Evolutionary conservation across 2,329 filamentous ascomycete species (phyloP).

Genomic region (Colletotrichum brevisporum): DNA sequence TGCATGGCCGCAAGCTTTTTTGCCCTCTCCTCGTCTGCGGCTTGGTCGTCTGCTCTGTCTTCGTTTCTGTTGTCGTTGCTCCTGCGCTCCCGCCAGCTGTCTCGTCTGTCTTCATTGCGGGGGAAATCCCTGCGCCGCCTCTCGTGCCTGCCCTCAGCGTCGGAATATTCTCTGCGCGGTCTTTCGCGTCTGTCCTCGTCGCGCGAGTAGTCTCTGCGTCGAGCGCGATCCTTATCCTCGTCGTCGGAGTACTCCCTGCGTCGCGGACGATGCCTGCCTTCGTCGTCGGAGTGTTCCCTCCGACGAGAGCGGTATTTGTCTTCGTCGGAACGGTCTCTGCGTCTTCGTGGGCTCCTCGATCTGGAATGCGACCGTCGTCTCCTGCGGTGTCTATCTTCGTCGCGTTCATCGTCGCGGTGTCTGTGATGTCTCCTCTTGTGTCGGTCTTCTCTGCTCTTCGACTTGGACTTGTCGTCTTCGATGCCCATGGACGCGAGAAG

Average conservation of each 20-base stretch:
- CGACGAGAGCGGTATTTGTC: conserved; percentile 32
- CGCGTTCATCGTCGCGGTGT: conserved; percentile 59
- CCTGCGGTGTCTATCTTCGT: conserved; percentile 56
- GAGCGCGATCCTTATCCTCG: not conserved
- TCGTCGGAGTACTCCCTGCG: conserved; percentile 6
- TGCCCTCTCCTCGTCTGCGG: conserved; percentile 70
- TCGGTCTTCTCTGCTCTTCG: conserved; percentile 53
- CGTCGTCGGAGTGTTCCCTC: not conserved
- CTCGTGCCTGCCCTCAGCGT: conserved; percentile 42
- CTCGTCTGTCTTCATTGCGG: not conserved
- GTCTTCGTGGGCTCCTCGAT: conserved; percentile 55
- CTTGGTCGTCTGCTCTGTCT: conserved; percentile 44
- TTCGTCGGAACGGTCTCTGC: conserved; percentile 43
- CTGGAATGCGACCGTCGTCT: conserved; percentile 61
- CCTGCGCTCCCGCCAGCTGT: conserved; percentile 43
- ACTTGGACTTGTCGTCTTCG: conserved; percentile 57
- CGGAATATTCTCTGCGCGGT: conserved; percentile 42
- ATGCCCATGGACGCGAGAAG: conserved; percentile 76
- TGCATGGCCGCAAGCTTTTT: conserved; percentile 82
- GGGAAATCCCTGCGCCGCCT: conserved; percentile 21
- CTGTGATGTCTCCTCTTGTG: conserved; percentile 54
- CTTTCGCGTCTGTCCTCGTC: conserved; percentile 45
- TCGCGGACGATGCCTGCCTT: conserved; percentile 16
- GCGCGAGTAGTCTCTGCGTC: conserved; percentile 46
- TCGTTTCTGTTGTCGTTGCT: conserved; percentile 42